Base-by-base conservation (phyloP, 2,329 filamentous ascomycete genomes). In the Alternaria sp. region DNA sequence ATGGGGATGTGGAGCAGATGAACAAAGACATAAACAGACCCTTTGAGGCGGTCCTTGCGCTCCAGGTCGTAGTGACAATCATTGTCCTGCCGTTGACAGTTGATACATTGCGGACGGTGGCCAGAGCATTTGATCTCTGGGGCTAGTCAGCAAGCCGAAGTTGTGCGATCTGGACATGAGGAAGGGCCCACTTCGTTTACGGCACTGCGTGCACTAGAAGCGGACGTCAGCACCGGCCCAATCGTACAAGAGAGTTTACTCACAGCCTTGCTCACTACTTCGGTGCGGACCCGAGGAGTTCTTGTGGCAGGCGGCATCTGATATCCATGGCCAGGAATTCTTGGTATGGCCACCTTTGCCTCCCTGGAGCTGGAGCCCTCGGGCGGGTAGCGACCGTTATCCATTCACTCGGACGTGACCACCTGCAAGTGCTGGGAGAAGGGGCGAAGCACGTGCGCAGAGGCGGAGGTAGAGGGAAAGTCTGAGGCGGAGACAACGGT, bases 111-210 rank as follows among this genome's bases (percentile, higher is more conserved):
- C 5, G 78, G 79, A 19, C 67, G 66, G 28, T 73, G 59, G 5
- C 79, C 79, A 58, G 73, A 77, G 57, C 78, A 81, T 56, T 76
- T 79, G 47, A 77, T 65, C 69, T 71, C 79, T 69, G 40, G 19
- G 11, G 21, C 19, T 32, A 12, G 49, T 65, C 43, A 67, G 62
- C 55, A 17, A n/a, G 28, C 46, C 17, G 45, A 36, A 30, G 47
- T 17, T 45, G 49, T 8, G 36, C 40, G 45, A 50, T 23, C 5
- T 40, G 9, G 19, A 52, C 30, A 23, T 23, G 49, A 40, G 30
- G 21, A 36, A 19, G 25, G 50, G 51, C 67, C 53, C 57, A 71
- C 68, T 71, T 63, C 65, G 55, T 40, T 67, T 71, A n/a, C 67
- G 67, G 23, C 68, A 71, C 26, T 62, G 59, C 5, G 59, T 68